These are phyloP conservation scores for Blastocystis sp. DNA, from an alignment of 352 stramenopile species.

Conservation along the genomic window DNA sequence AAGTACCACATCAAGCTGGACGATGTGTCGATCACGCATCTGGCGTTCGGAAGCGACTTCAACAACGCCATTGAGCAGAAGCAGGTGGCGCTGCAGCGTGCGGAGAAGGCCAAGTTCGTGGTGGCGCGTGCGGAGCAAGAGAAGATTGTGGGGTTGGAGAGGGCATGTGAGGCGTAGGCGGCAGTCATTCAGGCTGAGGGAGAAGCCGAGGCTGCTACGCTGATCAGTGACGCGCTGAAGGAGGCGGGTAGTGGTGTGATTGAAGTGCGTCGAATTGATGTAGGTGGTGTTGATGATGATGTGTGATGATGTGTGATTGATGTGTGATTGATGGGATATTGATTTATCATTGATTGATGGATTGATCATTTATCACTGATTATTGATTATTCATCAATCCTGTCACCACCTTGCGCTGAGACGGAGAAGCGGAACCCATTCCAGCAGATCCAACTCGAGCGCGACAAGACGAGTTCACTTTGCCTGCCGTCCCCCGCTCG, in stretches of 20 bases:
- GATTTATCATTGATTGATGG: neutral
- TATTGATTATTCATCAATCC: no score
- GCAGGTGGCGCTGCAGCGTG: conserved; percentile 97
- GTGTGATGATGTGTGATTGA: neutral
- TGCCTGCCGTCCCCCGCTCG: neutral
- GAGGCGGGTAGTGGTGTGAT: conserved; percentile 93
- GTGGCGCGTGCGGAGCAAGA: conserved; percentile 98
- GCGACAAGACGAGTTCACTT: conserved; percentile 1
- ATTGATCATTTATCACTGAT: no score
- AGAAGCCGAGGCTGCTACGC: conserved; percentile 89
- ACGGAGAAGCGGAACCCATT: neutral
- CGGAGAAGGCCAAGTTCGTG: conserved; percentile 95
- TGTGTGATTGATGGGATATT: neutral
- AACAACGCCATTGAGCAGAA: conserved; percentile 98
- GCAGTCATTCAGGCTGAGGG: conserved; percentile 81
- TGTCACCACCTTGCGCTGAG: neutral
- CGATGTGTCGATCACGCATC: conserved; percentile 98
- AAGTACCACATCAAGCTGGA: conserved; percentile 96
- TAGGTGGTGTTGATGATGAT: neutral
- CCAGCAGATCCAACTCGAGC: neutral
- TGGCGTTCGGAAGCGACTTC: conserved; percentile 96
- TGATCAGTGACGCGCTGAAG: conserved; percentile 92
- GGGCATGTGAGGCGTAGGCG: conserved; percentile 65
- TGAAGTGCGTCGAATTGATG: conserved; percentile 95
- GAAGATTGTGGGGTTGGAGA: conserved; percentile 67